Evolutionary conservation across 2,329 filamentous ascomycete genomes (phyloP).

Genomic region (Verticillium klebahnii): DNA sequence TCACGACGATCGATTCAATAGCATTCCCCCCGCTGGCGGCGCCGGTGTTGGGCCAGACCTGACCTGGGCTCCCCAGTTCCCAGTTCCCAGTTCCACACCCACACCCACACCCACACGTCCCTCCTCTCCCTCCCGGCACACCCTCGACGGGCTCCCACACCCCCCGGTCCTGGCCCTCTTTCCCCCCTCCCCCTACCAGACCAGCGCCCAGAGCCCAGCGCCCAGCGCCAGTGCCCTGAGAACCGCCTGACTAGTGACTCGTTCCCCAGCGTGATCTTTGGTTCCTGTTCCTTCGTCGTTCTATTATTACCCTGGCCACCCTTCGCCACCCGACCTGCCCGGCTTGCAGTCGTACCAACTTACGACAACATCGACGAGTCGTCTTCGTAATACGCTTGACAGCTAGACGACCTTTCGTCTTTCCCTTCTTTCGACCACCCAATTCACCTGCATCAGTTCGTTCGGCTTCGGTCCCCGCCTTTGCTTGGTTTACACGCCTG

Average conservation of each 20-base stretch:
- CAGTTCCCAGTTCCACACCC: neutral
- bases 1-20: neutral
- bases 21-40: neutral
- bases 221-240: neutral
- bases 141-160: neutral
- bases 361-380: neutral
- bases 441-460: neutral
- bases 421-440: neutral
- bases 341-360: neutral
- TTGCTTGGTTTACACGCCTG: neutral
- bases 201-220: neutral
- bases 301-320: neutral
- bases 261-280: neutral
- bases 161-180: neutral
- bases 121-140: neutral
- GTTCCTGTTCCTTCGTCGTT: neutral
- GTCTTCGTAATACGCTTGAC: neutral
- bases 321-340: neutral
- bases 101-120: neutral
- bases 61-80: neutral
- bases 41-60: neutral
- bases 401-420: neutral
- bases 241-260: neutral
- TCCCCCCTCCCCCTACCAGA: neutral
- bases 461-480: too few species aligned